A percentile compares a stretch with the other conserved stretches of the same genome.
These are phyloP conservation scores for Globisporangium carolinianum DNA, from an alignment of 352 stramenopile species.

Conservation along the genomic window DNA sequence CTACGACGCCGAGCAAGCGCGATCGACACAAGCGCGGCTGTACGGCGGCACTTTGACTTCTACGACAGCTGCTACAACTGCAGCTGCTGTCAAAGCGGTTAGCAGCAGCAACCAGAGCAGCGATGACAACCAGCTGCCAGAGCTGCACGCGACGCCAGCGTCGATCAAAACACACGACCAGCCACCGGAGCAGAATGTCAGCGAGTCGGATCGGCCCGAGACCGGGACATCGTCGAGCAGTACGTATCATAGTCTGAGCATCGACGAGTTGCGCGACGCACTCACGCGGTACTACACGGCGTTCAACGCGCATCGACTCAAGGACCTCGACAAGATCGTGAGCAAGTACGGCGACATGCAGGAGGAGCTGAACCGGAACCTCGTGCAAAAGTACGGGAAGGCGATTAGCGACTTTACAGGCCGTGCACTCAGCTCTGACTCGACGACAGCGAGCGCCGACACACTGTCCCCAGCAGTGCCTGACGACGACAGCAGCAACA, in stretches of 20 bases:
- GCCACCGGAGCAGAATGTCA: slow-evolving; percentile 12
- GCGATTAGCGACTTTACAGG: slow-evolving; percentile 32
- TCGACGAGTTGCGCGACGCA: slow-evolving; percentile 28
- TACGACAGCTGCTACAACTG: too few species aligned
- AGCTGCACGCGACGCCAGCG: background rate
- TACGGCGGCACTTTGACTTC: slow-evolving; percentile 26
- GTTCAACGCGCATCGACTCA: slow-evolving; percentile 47
- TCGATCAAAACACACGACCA: background rate
- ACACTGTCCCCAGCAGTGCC: background rate
- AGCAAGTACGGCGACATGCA: slow-evolving; percentile 60
- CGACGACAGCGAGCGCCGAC: background rate
- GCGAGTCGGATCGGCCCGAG: background rate
- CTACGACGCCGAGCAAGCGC: slow-evolving; percentile 67
- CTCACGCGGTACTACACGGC: slow-evolving; percentile 48
- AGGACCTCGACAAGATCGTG: slow-evolving; percentile 71
- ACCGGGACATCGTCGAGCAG: background rate
- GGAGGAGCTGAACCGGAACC: slow-evolving; percentile 51
- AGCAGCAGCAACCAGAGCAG: slow-evolving; percentile 7
- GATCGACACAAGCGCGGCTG: slow-evolving; percentile 48
- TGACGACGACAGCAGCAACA: background rate
- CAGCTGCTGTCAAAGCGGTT: background rate
- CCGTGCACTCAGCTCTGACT: too few species aligned
- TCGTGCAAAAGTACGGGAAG: slow-evolving; percentile 65
- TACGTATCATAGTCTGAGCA: slow-evolving; percentile 11
- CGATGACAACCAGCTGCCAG: slow-evolving; percentile 11